Conservation (phyloP, 1,139 yeast genomes). For the Dujonia santamariae region DNA sequence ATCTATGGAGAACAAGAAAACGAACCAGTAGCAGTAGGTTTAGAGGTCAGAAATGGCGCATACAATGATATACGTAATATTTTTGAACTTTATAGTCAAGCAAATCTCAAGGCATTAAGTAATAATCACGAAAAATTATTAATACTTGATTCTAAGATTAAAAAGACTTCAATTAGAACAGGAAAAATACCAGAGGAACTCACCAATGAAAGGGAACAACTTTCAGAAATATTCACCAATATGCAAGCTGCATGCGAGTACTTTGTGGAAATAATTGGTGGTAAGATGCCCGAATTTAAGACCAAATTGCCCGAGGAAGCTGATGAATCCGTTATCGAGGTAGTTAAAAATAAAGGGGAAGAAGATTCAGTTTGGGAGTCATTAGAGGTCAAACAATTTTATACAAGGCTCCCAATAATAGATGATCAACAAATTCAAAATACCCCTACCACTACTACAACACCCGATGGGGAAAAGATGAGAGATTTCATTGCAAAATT, state of each 20-base stretch:
- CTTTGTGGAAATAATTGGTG: constrained; percentile 41
- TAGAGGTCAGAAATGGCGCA: not conserved
- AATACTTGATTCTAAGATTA: constrained; percentile 38
- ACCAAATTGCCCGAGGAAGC: constrained; percentile 15
- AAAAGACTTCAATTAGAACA: constrained; percentile 58
- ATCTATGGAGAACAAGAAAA: not conserved
- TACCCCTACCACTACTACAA: constrained; percentile 1
- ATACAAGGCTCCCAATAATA: constrained; percentile 39
- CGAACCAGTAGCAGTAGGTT: not conserved
- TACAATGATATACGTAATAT: constrained; percentile 13
- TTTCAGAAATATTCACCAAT: constrained; percentile 37
- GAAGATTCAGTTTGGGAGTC: constrained; percentile 61
- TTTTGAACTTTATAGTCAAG: constrained; percentile 46
- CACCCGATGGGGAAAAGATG: constrained; percentile 43
- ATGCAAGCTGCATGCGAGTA: constrained; percentile 43
- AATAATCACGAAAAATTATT: constrained; percentile 32
- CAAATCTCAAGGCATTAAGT: constrained; percentile 36
- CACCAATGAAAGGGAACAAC: constrained; percentile 38
- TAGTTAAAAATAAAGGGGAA: constrained; percentile 26
- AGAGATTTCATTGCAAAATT: constrained; percentile 42
- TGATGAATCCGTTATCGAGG: constrained; percentile 20
- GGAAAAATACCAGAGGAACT: constrained; percentile 62
- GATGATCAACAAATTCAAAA: constrained; percentile 1
- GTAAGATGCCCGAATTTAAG: constrained; percentile 26
- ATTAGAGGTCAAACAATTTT: constrained; percentile 60